A percentile compares a stretch with the other conserved stretches of the same genome.
These are phyloP conservation scores for Nicotiana benthamiana DNA, from an alignment of 257 asterid genomes.

Conservation along the genomic window DNA sequence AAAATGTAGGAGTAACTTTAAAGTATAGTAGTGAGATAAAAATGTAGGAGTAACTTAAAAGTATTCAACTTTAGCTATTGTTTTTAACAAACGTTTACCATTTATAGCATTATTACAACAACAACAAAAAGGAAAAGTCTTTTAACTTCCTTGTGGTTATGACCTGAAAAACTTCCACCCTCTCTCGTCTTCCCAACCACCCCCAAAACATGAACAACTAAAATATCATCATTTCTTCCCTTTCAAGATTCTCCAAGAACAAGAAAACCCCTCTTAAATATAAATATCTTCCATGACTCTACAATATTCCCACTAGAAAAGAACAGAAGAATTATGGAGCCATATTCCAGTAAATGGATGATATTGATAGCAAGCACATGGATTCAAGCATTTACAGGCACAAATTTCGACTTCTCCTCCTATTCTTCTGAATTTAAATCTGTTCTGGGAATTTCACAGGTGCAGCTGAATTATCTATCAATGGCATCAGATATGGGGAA, in stretches of 20 bases:
- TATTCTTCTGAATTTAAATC: conserved; percentile 48
- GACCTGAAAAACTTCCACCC: background rate
- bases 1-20: too few relatives aligned
- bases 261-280: background rate
- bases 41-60: too few relatives aligned
- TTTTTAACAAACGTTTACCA: too few relatives aligned
- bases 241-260: background rate
- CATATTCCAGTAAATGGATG: conserved; percentile 47
- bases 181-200: background rate
- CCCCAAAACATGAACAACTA: background rate
- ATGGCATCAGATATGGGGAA: conserved; percentile 63
- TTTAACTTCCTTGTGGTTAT: background rate
- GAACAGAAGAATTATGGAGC: conserved; percentile 15
- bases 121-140: background rate
- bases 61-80: too few relatives aligned
- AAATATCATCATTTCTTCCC: background rate
- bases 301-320: background rate
- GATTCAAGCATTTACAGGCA: conserved; percentile 71
- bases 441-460: conserved; percentile 42
- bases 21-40: too few relatives aligned
- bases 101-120: too few relatives aligned
- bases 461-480: conserved; percentile 46
- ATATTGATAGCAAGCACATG: conserved; percentile 41
- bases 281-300: background rate
- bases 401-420: conserved; percentile 49